Conservation (phyloP, 2,329 filamentous ascomycete genomes). For the Mariannaea elegans region DNA sequence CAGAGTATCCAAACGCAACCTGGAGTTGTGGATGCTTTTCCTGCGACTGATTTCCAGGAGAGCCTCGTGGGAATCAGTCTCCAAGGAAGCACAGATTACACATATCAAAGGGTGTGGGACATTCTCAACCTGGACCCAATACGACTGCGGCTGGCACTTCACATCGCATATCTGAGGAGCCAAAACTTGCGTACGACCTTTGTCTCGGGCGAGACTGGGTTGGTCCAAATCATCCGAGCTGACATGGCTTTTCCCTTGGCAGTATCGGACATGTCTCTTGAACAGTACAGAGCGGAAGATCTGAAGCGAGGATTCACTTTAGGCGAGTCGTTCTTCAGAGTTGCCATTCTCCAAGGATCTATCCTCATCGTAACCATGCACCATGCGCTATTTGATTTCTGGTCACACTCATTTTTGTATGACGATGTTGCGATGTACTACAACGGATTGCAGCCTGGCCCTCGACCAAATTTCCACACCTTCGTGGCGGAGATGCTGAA, state of each 20-base stretch:
- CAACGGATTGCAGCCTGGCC: neutral
- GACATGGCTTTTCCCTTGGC: neutral
- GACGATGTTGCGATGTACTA: slow-evolving; percentile 32
- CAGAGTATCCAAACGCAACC: neutral
- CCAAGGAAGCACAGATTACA: slow-evolving; percentile 20
- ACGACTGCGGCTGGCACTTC: slow-evolving; percentile 16
- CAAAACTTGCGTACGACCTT: slow-evolving; percentile 32
- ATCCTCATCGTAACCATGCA: slow-evolving; percentile 43
- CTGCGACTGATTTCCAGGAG: slow-evolving; percentile 37
- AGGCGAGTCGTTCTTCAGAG: neutral
- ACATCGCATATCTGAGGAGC: slow-evolving; percentile 17
- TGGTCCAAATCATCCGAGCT: neutral
- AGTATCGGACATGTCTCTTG: neutral
- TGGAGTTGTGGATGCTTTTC: slow-evolving; percentile 30
- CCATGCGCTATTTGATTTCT: slow-evolving; percentile 46
- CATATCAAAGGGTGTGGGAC: slow-evolving; percentile 29
- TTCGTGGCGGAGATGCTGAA: slow-evolving; percentile 11
- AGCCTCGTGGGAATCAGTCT: slow-evolving; percentile 24
- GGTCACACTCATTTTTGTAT: slow-evolving; percentile 43
- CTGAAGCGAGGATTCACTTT: neutral
- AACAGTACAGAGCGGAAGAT: neutral
- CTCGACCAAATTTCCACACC: neutral
- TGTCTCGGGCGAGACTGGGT: neutral
- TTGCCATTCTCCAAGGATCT: neutral
- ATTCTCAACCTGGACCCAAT: slow-evolving; percentile 15